Conservation (phyloP, 805 yeast genomes). For the Starmera dryadoides region DNA sequence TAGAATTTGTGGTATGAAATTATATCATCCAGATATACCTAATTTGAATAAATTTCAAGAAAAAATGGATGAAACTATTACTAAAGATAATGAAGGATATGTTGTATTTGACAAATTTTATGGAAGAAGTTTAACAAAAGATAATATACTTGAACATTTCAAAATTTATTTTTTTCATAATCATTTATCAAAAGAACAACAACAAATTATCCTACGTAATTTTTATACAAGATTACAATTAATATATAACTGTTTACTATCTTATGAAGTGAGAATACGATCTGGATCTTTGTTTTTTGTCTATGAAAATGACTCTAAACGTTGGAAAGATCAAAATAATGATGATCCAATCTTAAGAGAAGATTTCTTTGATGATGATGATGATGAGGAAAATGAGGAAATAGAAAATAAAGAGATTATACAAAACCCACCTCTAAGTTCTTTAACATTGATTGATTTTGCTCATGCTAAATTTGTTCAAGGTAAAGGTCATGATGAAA, state of each 20-base stretch:
- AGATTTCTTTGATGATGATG: slow-evolving; percentile 24
- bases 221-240: slow-evolving; percentile 56
- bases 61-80: slow-evolving; percentile 8
- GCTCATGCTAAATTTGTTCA: slow-evolving; percentile 72
- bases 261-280: slow-evolving; percentile 54
- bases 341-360: slow-evolving; percentile 33
- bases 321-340: slow-evolving; percentile 40
- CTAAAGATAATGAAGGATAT: slow-evolving; percentile 31
- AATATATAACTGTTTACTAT: slow-evolving; percentile 56
- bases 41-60: slow-evolving; percentile 7
- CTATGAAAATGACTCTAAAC: slow-evolving; percentile 56
- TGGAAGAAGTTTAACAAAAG: slow-evolving; percentile 53
- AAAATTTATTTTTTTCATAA: slow-evolving; percentile 36
- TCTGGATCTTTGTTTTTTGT: slow-evolving; percentile 71
- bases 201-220: slow-evolving; percentile 31
- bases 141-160: slow-evolving; percentile 39
- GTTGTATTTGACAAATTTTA: slow-evolving; percentile 53
- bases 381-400: slow-evolving; percentile 26
- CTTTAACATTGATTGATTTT: slow-evolving; percentile 73
- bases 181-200: slow-evolving; percentile 23
- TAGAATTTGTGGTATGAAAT: slow-evolving; percentile 85
- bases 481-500: slow-evolving; percentile 65
- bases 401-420: slow-evolving; percentile 18
- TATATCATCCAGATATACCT: slow-evolving; percentile 23
- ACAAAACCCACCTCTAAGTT: slow-evolving; percentile 35